Conservation (phyloP, 345 rosid genomes). For the Eucalyptus polyanthemos region DNA sequence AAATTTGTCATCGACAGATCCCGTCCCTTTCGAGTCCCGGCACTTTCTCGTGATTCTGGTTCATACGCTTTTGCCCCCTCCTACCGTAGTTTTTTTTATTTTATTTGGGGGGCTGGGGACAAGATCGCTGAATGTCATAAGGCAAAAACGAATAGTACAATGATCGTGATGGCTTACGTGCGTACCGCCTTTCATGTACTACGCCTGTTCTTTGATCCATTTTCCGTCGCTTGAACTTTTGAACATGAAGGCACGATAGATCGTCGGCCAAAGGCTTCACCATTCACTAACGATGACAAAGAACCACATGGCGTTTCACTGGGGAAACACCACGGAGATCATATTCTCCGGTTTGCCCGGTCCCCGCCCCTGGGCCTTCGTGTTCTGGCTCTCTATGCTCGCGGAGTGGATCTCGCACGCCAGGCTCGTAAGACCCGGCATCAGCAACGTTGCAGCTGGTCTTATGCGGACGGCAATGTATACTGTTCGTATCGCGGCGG, state of each 20-base stretch:
- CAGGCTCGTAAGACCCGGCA: neutral
- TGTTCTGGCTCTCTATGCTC: neutral
- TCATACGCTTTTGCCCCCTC: neutral
- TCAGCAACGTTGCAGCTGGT: neutral
- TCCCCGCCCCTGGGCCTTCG: neutral
- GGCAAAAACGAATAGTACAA: neutral
- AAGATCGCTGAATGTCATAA: neutral
- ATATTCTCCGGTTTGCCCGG: neutral
- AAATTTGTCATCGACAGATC: neutral
- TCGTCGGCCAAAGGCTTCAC: neutral
- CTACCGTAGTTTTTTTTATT: neutral
- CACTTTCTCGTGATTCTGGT: neutral
- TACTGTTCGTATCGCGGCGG: neutral
- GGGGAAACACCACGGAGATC: neutral
- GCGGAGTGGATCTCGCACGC: neutral
- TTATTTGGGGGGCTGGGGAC: neutral
- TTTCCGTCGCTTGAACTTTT: neutral
- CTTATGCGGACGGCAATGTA: slow-evolving; percentile 7
- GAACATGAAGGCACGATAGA: neutral
- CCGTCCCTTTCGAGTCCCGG: neutral
- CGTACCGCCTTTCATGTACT: neutral
- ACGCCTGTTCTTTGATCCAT: neutral
- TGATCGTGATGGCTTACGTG: neutral
- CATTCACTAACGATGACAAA: neutral
- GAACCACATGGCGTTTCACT: neutral